These are phyloP conservation scores for Agaricus subrufescens DNA, from an alignment of 768 basidiomycete species.

Conservation along the genomic window DNA sequence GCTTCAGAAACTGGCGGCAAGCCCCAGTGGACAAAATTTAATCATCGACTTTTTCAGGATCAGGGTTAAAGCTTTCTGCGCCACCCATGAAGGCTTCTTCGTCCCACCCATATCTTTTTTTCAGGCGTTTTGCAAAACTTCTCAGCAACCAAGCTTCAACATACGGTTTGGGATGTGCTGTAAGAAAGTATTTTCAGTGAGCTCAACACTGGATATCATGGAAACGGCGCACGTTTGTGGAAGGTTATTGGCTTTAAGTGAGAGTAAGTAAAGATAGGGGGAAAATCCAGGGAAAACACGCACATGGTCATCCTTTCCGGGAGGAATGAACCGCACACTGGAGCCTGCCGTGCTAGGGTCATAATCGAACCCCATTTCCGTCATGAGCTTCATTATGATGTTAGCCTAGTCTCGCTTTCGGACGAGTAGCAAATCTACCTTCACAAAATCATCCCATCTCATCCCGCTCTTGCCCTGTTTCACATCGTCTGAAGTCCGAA, in stretches of 20 bases:
- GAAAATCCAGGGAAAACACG: slow-evolving; percentile 9
- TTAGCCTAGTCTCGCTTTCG: background rate
- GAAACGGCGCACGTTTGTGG: slow-evolving; percentile 58
- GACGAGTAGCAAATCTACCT: slow-evolving; percentile 34
- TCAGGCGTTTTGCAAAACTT: slow-evolving; percentile 53
- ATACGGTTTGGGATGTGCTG: slow-evolving; percentile 75
- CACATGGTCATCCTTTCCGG: slow-evolving; percentile 40
- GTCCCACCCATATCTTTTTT: slow-evolving; percentile 64
- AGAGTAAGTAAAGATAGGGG: background rate
- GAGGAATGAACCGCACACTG: slow-evolving; percentile 79
- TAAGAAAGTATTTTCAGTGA: slow-evolving; percentile 9
- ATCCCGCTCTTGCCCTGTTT: slow-evolving; percentile 51
- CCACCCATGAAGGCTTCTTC: slow-evolving; percentile 36
- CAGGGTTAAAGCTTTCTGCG: background rate
- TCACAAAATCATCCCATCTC: slow-evolving; percentile 79
- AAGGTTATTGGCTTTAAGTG: slow-evolving; percentile 58
- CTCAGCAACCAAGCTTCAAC: slow-evolving; percentile 45
- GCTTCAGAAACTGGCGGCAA: background rate
- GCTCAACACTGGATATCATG: background rate
- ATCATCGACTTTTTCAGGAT: slow-evolving; percentile 1
- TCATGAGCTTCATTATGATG: slow-evolving; percentile 52
- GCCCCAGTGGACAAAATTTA: background rate
- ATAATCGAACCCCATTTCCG: slow-evolving; percentile 71
- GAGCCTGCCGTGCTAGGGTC: slow-evolving; percentile 77
- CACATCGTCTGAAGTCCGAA: slow-evolving; percentile 52